These are phyloP conservation scores for Penicillium sp. DNA, from an alignment of 2,329 filamentous ascomycete genomes.

Conservation along the genomic window DNA sequence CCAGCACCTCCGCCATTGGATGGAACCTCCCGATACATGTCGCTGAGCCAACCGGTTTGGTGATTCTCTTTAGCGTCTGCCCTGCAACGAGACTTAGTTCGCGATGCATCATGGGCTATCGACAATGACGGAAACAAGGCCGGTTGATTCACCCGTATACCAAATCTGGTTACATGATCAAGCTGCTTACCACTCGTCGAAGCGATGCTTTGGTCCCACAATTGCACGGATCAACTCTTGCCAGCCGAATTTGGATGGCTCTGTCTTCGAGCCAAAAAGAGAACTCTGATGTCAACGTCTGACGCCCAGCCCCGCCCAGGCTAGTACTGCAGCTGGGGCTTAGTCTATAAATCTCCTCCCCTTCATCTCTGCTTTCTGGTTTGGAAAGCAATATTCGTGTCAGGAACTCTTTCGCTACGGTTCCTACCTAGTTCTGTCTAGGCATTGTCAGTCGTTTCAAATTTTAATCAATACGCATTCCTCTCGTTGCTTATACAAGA, in stretches of 20 bases:
- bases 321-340: background rate
- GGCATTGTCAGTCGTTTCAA: conserved; percentile 24
- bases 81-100: conserved; percentile 11
- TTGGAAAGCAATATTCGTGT: conserved; percentile 7
- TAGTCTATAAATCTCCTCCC: conserved; percentile 13
- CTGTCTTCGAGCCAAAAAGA: background rate
- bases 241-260: conserved; percentile 2
- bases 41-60: conserved; percentile 16
- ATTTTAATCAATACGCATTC: background rate
- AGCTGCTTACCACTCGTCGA: conserved; percentile 8
- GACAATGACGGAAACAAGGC: conserved; percentile 4
- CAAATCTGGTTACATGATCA: conserved; percentile 9
- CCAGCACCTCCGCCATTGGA: conserved; percentile 9
- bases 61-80: conserved; percentile 9
- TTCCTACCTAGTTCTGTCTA: conserved; percentile 27
- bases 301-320: background rate
- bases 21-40: conserved; percentile 3
- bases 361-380: background rate
- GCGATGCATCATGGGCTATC: conserved; percentile 6
- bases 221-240: conserved; percentile 3
- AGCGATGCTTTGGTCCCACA: conserved; percentile 9
- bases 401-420: conserved; percentile 50
- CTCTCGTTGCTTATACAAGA: conserved; percentile 17
- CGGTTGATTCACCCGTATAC: background rate
- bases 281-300: conserved; percentile 1